Base-by-base conservation (phyloP, 495 filamentous ascomycete genomes). In the Penicillium subrubescens region DNA sequence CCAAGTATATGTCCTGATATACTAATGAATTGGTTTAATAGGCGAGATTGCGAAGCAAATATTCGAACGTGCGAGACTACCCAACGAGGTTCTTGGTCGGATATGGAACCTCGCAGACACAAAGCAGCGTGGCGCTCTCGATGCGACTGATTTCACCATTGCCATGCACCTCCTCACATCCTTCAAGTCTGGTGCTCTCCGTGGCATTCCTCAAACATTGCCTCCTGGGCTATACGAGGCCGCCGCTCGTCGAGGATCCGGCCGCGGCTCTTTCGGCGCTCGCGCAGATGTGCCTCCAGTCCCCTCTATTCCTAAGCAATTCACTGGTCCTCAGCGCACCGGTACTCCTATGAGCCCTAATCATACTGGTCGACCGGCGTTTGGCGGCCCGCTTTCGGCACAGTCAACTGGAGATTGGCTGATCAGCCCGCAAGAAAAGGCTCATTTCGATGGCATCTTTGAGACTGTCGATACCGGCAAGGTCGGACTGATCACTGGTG, bases 81-180 rank as follows among this genome's bases (percentile, higher is more conserved):
- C 95, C 1, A 98, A 96, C 73, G 93, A 97, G 67, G 82, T 91
- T 2, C 83, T 99, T 21, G 95, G 92, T 12, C 88, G 90, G 57
- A 97, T 99, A 75, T 99, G 95, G 95, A 92, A 90, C 69, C 84
- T 99, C 53, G 89, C 93, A 11, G 95, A 99, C 76, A 93, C 91
- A 1, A 92, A 97, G 73, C 92, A 97, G 73, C 87, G 93, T 57
- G 96, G 95, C 29, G 88, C 88, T 37, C 85, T 99, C n/a, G 91
- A 91, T 65, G 82, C 87, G 67, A 94, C 93, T 14, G 95, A 98
- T 63, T 99, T 99, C 74, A 90, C 97, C 69, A 95, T 99, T 68
- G 94, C 96, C 12, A 99, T 99, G 95, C 95, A 99, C 79, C 83
- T 99, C 33, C 82, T 99, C 57, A 91, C 91, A 6, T 97, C 94